A percentile compares a stretch with the other conserved stretches of the same genome.
Evolutionary conservation across 1,139 yeast species (phyloP).

Genomic region (Hyphopichia khmerensis): DNA sequence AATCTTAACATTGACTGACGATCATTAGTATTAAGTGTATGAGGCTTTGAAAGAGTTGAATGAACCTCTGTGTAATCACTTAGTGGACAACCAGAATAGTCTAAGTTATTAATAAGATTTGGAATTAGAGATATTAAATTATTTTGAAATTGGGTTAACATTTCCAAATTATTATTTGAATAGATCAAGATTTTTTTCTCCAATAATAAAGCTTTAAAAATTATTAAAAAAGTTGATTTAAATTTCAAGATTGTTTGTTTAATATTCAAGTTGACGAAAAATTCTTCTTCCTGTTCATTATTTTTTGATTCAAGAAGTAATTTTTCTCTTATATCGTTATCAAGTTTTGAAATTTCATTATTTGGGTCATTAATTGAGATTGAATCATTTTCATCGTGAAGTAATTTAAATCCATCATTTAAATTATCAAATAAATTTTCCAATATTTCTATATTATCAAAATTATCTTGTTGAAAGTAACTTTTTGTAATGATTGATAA

Average conservation of each 20-base stretch:
- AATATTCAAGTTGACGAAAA: constrained; percentile 73
- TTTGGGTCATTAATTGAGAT: neutral
- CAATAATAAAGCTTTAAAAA: constrained; percentile 74
- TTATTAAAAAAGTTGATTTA: constrained; percentile 57
- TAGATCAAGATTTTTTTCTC: constrained; percentile 70
- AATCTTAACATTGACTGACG: constrained; percentile 74
- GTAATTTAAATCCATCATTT: constrained; percentile 33
- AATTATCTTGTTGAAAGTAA: constrained; percentile 77
- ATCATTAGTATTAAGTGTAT: constrained; percentile 76
- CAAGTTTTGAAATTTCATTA: neutral
- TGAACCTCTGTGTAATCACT: constrained; percentile 56
- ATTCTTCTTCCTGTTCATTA: constrained; percentile 37
- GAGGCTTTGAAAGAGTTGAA: constrained; percentile 53
- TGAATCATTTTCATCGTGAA: constrained; percentile 8
- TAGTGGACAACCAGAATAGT: constrained; percentile 79
- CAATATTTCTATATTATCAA: constrained; percentile 66
- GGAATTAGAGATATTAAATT: constrained; percentile 74
- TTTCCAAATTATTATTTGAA: constrained; percentile 77
- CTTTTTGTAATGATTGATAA: constrained; percentile 86
- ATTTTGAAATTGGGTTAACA: constrained; percentile 75
- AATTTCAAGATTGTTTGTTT: constrained; percentile 64
- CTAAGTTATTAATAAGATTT: constrained; percentile 66
- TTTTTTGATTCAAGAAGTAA: constrained; percentile 10
- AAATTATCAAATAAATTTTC: constrained; percentile 75
- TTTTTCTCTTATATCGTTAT: constrained; percentile 2